Base-by-base conservation (phyloP, 192 early-diverging fungal species). In the Coemansia sp. region DNA sequence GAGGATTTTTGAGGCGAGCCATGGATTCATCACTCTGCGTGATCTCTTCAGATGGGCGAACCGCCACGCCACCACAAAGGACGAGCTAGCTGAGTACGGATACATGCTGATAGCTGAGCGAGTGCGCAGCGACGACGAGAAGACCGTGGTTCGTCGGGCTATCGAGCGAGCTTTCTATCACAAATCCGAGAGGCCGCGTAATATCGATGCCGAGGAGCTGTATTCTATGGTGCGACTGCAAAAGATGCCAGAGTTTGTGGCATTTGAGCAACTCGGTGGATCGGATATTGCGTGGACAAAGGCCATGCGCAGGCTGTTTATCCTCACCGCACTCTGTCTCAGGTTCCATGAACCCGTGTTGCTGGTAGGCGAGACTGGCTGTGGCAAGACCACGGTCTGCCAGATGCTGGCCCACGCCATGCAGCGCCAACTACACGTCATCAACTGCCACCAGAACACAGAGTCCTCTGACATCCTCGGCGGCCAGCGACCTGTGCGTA, bases 21-120 rank as follows among this genome's bases (percentile, higher is more conserved):
- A 95, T 67, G 94, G 94, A 20, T 97, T 94, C 64, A 93, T 97
- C 60, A 99, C 97, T 2, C 78, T 99, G 16, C 92, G 97, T 63
- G 97, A 99, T 69, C 77, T 99, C 56, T 99, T 99, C 86, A 85
- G 96, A 40, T 99, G 97, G 97, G 96, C 95, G 20, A 86, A 88
- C 33, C 91, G 97, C 57, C 88, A 85, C 36, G 90, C 91, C 6
- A 70, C 84, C 3, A 84, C 87, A 3, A 93, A 93, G 62, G 83
- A 92, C 46, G 89, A 92, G 60, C 77, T 99, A 36, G 97, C 95
- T n/a, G 87, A 92, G 67, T 88, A 99, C 67, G 97, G 97, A 1
- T 94, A 88, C 73, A 97, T 98, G 94, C 82, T 99, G 8, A 70
- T 99, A 3, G 95, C 90, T 18, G 97, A 99, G 77, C 86, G 94